Conservation (phyloP, 2,329 filamentous ascomycete genomes). For the Fusarium verrucosum region DNA sequence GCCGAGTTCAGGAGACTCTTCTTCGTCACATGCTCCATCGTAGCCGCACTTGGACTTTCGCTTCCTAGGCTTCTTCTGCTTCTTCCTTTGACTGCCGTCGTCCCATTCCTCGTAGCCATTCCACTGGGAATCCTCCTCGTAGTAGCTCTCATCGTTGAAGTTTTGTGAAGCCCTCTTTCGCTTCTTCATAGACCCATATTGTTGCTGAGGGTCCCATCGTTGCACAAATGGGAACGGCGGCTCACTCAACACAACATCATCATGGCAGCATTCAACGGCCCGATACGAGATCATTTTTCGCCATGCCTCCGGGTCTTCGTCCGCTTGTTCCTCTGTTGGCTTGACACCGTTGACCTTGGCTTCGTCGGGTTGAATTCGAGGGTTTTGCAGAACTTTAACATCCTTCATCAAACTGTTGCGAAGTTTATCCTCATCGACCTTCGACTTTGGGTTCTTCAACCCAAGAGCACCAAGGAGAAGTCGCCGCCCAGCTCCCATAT, state of each 20-base stretch:
- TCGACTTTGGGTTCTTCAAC: constrained; percentile 72
- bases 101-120: constrained; percentile 44
- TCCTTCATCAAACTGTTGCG: constrained; percentile 67
- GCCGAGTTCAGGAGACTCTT: constrained; percentile 2
- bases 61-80: constrained; percentile 53
- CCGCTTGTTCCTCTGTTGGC: constrained; percentile 22
- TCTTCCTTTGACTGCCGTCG: constrained; percentile 50
- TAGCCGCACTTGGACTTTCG: constrained; percentile 44
- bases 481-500: constrained; percentile 70
- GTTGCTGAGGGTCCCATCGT: constrained; percentile 84
- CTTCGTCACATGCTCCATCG: constrained; percentile 19
- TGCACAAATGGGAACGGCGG: constrained; percentile 92
- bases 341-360: constrained; percentile 15
- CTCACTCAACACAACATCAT: constrained; percentile 72
- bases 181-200: constrained; percentile 55
- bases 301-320: constrained; percentile 72
- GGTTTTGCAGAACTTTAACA: constrained; percentile 54
- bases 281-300: constrained; percentile 75
- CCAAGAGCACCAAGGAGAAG: constrained; percentile 79
- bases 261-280: constrained; percentile 85
- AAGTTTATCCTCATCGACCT: constrained; percentile 72
- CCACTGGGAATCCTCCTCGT: constrained; percentile 43
- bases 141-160: constrained; percentile 44
- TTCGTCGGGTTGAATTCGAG: constrained; percentile 44
- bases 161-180: constrained; percentile 59